These are phyloP conservation scores for Fusarium penzigii DNA, from an alignment of 2,329 filamentous ascomycete genomes.

Conservation along the genomic window DNA sequence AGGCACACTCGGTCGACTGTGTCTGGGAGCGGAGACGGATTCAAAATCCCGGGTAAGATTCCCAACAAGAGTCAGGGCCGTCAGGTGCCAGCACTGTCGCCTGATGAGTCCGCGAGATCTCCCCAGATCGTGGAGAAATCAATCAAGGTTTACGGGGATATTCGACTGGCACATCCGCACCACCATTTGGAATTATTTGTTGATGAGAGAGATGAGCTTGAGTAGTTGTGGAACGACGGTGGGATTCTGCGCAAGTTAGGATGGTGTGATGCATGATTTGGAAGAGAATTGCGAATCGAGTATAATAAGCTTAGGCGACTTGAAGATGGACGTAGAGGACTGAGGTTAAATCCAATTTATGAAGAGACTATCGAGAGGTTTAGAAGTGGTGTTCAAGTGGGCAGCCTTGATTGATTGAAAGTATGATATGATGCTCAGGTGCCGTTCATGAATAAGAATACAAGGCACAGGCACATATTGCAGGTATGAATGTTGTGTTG, in stretches of 20 bases:
- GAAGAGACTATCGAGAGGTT: too few species aligned
- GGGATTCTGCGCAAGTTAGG: background rate
- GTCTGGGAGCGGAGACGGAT: constrained; percentile 15
- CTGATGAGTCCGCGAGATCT: constrained; percentile 1
- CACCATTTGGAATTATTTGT: constrained; percentile 25
- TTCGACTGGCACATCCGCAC: constrained; percentile 28
- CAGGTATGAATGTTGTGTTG: background rate
- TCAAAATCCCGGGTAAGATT: background rate
- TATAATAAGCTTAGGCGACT: background rate
- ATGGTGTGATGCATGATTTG: background rate
- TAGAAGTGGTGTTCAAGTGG: too few species aligned
- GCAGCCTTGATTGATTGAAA: background rate
- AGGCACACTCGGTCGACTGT: constrained; percentile 15
- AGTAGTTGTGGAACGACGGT: background rate
- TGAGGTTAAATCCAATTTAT: background rate
- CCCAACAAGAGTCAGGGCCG: constrained; percentile 9
- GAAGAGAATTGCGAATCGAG: background rate
- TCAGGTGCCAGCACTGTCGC: constrained; percentile 16
- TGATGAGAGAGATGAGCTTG: constrained; percentile 37
- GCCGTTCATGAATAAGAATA: background rate
- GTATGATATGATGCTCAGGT: background rate
- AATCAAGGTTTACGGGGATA: constrained; percentile 21
- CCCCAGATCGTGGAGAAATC: constrained; percentile 17
- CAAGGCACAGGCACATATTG: background rate
- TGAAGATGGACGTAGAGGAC: background rate